Conservation (phyloP, 169 alveolate genomes). For the Besnoitia besnoiti region DNA sequence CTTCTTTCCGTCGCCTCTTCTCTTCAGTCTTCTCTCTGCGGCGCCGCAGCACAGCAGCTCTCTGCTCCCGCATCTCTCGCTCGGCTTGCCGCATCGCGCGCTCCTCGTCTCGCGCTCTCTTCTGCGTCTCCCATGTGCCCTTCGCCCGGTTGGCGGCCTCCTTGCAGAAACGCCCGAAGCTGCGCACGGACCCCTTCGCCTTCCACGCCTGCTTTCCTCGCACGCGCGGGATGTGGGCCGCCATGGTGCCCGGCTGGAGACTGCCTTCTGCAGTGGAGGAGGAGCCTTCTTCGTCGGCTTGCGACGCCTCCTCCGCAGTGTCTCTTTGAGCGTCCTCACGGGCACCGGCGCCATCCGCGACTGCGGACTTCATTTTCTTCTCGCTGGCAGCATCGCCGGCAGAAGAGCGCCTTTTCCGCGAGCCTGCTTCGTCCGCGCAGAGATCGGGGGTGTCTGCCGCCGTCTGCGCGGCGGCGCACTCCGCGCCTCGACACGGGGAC, state of each 20-base stretch:
- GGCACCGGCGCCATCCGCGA: too few relatives aligned
- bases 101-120: conserved; percentile 27
- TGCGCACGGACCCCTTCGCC: conserved; percentile 46
- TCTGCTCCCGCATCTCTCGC: conserved; percentile 20
- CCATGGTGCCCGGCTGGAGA: background rate
- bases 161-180: conserved; percentile 62
- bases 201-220: conserved; percentile 61
- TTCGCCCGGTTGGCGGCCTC: conserved; percentile 34
- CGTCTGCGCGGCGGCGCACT: too few relatives aligned
- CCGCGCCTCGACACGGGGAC: too few relatives aligned
- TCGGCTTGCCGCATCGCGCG: conserved; percentile 38
- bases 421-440: too few relatives aligned
- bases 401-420: too few relatives aligned
- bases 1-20: conserved; percentile 57
- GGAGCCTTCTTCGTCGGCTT: background rate
- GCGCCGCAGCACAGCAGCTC: conserved; percentile 31
- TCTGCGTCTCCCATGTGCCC: conserved; percentile 52
- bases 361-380: too few relatives aligned
- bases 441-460: too few relatives aligned
- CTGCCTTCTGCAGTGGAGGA: background rate
- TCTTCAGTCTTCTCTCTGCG: conserved; percentile 61
- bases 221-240: conserved; percentile 22
- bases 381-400: too few relatives aligned
- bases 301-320: too few relatives aligned
- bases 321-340: background rate